Evolutionary conservation across 345 rosid species (phyloP).

Genomic region (Ceriops zippeliana): DNA sequence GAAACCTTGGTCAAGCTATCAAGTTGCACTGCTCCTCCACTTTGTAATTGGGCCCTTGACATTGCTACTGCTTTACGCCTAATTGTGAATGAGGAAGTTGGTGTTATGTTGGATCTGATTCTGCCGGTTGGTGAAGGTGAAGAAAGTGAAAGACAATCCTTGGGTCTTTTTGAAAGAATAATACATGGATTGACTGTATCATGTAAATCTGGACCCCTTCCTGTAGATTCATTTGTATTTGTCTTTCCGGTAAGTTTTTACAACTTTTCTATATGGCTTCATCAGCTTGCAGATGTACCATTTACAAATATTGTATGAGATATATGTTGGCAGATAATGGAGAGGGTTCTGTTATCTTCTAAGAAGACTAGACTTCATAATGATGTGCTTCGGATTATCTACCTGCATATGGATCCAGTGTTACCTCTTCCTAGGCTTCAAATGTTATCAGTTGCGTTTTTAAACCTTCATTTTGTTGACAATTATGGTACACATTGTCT

Average conservation of each 20-base stretch:
- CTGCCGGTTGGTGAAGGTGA: conserved; percentile 46
- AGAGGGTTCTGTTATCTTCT: conserved; percentile 66
- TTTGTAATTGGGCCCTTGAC: conserved; percentile 90
- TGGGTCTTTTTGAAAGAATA: conserved; percentile 79
- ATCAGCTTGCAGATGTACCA: conserved; percentile 4
- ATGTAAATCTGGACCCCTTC: conserved; percentile 89
- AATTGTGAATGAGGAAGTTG: conserved; percentile 54
- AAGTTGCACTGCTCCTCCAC: conserved; percentile 73
- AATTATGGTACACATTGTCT: neutral
- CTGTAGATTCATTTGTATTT: conserved; percentile 90
- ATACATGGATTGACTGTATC: conserved; percentile 61
- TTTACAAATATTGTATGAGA: conserved; percentile 5
- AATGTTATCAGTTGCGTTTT: conserved; percentile 74
- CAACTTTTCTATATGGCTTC: neutral
- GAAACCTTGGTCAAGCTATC: conserved; percentile 83
- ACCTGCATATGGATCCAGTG: conserved; percentile 85
- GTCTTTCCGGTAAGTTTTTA: conserved; percentile 72
- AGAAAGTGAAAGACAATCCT: conserved; percentile 40
- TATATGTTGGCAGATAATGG: conserved; percentile 68
- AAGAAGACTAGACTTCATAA: conserved; percentile 84
- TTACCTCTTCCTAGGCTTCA: conserved; percentile 91
- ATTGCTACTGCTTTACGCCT: conserved; percentile 89
- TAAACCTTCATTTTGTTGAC: conserved; percentile 5
- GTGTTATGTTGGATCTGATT: conserved; percentile 47
- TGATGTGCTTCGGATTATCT: conserved; percentile 73